Base-by-base conservation (phyloP, 257 asterid species). In the Asclepias syriaca region DNA sequence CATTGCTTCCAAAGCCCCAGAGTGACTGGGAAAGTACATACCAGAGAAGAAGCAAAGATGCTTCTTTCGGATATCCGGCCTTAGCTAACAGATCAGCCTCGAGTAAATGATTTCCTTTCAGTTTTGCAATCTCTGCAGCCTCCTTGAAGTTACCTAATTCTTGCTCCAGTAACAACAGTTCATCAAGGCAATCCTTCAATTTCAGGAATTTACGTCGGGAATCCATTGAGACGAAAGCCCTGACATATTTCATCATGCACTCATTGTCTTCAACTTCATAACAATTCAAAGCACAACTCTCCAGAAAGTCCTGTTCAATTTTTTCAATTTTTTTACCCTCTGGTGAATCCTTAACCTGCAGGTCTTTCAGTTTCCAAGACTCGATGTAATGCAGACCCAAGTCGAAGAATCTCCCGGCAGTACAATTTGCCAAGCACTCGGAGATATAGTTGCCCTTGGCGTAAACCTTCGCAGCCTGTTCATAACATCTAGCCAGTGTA, bases 401-500 rank as follows among this genome's bases (percentile, higher is more conserved):
- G 46, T 85, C 83, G 54, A 82, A 87, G 74, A 51, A 54, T 32
- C 75, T 75, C 3, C 91, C 93, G 45, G 73, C 69, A 19, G 68
- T 64, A 81, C 96, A 85, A 45, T 77, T 84, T 6, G 84, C 70
- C 72, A 89, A 73, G 76, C 91, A 89, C 50, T 89, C 90, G 0
- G 54, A 51, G 71, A 87, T 71, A 48, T 83, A 75, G 50, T 79
- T 74, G 3, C 87, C 88, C 68, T 79, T 71, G 4, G 78, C 87
- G 71, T 84, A 89, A 24, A 77, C 84, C 69, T 72, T 76, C 0
- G 93, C 88, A 0, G 91, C 93, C 60, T 57, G 79, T 37, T 69
- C 49, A 66, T 82, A 81, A 49, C 67, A 58, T 59, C 79, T 88
- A 8, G 93, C 96, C 70, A 78, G 68, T 24, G 59, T 74, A 73